These are phyloP conservation scores for Schizonepeta tenuifolia DNA, from an alignment of 257 asterid genomes.

Conservation along the genomic window DNA sequence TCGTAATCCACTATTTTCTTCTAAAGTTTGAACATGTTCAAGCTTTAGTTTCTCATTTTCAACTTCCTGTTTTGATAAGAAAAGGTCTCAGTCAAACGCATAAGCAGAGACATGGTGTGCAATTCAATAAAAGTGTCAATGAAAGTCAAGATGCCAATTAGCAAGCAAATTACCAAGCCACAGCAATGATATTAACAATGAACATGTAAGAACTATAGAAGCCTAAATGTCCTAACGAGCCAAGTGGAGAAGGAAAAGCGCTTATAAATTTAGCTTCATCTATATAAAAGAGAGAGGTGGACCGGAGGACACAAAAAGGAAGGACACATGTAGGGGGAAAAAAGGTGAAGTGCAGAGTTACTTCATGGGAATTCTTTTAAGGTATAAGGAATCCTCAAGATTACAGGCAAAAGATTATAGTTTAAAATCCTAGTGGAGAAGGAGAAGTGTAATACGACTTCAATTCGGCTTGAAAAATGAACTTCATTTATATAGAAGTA, in stretches of 20 bases:
- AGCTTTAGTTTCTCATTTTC: slow-evolving; percentile 81
- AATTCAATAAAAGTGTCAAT: slow-evolving; percentile 6
- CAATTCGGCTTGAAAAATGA: too few species aligned
- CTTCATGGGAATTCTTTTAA: too few species aligned
- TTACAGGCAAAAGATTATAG: too few species aligned
- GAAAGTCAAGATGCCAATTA: slow-evolving; percentile 4
- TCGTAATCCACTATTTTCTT: slow-evolving; percentile 82
- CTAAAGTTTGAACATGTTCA: slow-evolving; percentile 73
- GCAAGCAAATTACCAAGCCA: not conserved
- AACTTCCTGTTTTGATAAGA: slow-evolving; percentile 56
- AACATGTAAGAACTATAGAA: not conserved
- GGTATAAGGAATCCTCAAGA: too few species aligned
- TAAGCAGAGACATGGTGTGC: not conserved
- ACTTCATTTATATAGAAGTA: not conserved
- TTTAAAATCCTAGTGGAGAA: too few species aligned
- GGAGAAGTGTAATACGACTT: too few species aligned
- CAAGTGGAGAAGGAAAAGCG: not conserved
- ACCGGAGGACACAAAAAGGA: too few species aligned
- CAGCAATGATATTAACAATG: not conserved
- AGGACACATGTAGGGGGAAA: too few species aligned
- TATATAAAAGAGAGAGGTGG: too few species aligned
- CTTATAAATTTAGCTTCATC: not conserved
- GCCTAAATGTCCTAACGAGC: not conserved
- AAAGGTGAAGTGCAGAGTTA: too few species aligned
- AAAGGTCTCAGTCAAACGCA: slow-evolving; percentile 2